Evolutionary conservation across 1,284 basidiomycete genomes (phyloP).

Genomic region (Irpex lacteus): DNA sequence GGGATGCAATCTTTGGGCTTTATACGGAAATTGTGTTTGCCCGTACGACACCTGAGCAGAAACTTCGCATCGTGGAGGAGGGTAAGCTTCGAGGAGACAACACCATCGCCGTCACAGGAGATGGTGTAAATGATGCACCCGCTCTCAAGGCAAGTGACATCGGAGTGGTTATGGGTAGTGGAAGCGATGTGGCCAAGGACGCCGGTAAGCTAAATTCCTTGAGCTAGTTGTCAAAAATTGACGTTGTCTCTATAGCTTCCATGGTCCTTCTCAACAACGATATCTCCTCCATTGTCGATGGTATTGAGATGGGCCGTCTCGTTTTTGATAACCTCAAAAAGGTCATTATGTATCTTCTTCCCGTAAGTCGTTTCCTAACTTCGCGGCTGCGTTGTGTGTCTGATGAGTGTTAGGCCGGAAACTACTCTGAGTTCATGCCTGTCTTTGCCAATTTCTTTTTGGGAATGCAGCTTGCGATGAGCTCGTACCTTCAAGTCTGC

Average conservation of each 20-base stretch:
- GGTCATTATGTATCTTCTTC: slow-evolving; percentile 45
- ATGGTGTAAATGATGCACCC: slow-evolving; percentile 73
- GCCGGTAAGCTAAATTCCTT: slow-evolving; percentile 31
- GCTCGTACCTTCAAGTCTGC: slow-evolving; percentile 43
- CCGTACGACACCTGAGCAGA: slow-evolving; percentile 72
- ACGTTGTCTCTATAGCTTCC: slow-evolving; percentile 35
- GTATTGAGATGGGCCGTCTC: slow-evolving; percentile 55
- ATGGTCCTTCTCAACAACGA: slow-evolving; percentile 48
- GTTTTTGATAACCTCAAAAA: slow-evolving; percentile 71
- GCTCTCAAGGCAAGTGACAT: slow-evolving; percentile 55
- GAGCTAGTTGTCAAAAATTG: too few relatives aligned
- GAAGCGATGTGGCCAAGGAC: slow-evolving; percentile 49
- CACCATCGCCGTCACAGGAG: slow-evolving; percentile 57
- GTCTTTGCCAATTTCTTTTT: slow-evolving; percentile 55
- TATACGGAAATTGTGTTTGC: slow-evolving; percentile 75
- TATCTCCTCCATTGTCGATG: slow-evolving; percentile 47
- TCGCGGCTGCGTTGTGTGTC: neutral
- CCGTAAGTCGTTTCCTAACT: slow-evolving; percentile 29
- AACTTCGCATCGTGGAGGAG: slow-evolving; percentile 65
- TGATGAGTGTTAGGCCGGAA: slow-evolving; percentile 12
- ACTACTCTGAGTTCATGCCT: slow-evolving; percentile 69
- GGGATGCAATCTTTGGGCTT: slow-evolving; percentile 41
- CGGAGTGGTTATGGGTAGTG: slow-evolving; percentile 53
- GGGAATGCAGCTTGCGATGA: slow-evolving; percentile 41
- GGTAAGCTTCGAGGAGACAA: slow-evolving; percentile 48